These are phyloP conservation scores for Paspalum vaginatum DNA, from an alignment of 176 grass and related monocot genomes.

Conservation along the genomic window DNA sequence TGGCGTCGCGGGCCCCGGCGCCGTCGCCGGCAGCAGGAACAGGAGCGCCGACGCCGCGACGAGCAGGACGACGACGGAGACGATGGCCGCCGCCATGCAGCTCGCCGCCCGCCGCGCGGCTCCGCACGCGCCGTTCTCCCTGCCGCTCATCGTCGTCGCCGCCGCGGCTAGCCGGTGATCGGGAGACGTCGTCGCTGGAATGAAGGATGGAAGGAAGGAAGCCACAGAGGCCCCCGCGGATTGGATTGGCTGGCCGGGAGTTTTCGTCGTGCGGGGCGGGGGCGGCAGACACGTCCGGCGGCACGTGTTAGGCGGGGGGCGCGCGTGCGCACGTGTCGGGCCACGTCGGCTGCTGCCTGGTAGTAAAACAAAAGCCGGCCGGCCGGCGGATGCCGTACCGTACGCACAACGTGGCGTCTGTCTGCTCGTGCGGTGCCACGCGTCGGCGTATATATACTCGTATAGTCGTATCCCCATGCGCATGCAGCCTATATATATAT, in stretches of 20 bases:
- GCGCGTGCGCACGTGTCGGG: constrained; percentile 16
- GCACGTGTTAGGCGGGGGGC: background rate
- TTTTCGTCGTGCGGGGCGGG: constrained; percentile 16
- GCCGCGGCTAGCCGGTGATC: background rate
- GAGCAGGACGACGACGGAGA: constrained; percentile 32
- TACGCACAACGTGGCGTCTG: too few relatives aligned
- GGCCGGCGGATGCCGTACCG: too few relatives aligned
- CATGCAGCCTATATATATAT: too few relatives aligned
- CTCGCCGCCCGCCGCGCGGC: background rate
- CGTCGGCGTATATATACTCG: too few relatives aligned
- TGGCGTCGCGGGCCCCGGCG: background rate
- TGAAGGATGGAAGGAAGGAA: background rate
- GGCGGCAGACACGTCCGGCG: constrained; percentile 31
- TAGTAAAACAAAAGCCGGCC: too few relatives aligned
- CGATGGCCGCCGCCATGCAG: constrained; percentile 9
- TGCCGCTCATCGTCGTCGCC: background rate
- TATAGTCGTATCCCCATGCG: too few relatives aligned
- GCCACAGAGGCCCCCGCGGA: background rate
- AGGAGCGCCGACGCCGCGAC: constrained; percentile 18
- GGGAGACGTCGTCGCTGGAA: background rate
- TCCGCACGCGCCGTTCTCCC: background rate
- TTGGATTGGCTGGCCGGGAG: constrained; percentile 10
- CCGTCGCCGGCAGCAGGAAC: background rate
- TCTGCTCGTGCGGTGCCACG: too few relatives aligned
- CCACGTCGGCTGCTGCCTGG: constrained; percentile 17